Evolutionary conservation across 352 stramenopile genomes (phyloP).

Genomic region (Globisporangium heterothallicum): DNA sequence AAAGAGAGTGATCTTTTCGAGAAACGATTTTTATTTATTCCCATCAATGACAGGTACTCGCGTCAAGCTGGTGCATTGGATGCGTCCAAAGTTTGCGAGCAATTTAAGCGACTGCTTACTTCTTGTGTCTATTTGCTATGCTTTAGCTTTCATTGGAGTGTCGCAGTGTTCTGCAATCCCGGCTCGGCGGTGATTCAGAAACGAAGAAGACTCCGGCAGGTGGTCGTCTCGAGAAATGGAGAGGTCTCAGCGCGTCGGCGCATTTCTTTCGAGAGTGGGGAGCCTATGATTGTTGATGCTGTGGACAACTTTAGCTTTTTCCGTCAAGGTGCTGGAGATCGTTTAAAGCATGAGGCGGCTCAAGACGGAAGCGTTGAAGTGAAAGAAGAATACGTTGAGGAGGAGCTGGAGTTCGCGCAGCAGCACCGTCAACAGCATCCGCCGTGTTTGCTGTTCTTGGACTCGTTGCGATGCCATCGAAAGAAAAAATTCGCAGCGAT

Average conservation of each 20-base stretch:
- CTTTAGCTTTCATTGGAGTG: constrained; percentile 87
- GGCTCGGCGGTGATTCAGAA: constrained; percentile 59
- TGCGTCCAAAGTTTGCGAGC: too few relatives aligned
- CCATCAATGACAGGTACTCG: constrained; percentile 87
- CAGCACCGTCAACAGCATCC: constrained; percentile 34
- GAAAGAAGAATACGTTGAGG: constrained; percentile 27
- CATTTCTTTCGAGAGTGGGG: constrained; percentile 8
- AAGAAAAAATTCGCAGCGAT: constrained; percentile 84
- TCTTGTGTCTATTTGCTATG: not conserved
- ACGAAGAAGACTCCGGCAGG: constrained; percentile 15
- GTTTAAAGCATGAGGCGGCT: not conserved
- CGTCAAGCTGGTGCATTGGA: too few relatives aligned
- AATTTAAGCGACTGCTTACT: too few relatives aligned
- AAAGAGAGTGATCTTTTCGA: constrained; percentile 79
- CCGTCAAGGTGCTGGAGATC: not conserved
- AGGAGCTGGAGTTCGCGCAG: constrained; percentile 38
- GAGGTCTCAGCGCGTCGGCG: constrained; percentile 14
- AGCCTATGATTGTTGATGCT: constrained; percentile 22
- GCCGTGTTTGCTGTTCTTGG: constrained; percentile 90
- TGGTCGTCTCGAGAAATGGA: constrained; percentile 4
- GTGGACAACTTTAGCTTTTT: constrained; percentile 24
- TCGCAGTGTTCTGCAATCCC: constrained; percentile 83
- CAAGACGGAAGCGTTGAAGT: constrained; percentile 11
- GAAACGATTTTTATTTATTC: constrained; percentile 86
- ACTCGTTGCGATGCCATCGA: constrained; percentile 92